phyloP scores from a whole-genome alignment of 768 basidiomycete species.

The Suillus fuscotomentosus region DNA sequence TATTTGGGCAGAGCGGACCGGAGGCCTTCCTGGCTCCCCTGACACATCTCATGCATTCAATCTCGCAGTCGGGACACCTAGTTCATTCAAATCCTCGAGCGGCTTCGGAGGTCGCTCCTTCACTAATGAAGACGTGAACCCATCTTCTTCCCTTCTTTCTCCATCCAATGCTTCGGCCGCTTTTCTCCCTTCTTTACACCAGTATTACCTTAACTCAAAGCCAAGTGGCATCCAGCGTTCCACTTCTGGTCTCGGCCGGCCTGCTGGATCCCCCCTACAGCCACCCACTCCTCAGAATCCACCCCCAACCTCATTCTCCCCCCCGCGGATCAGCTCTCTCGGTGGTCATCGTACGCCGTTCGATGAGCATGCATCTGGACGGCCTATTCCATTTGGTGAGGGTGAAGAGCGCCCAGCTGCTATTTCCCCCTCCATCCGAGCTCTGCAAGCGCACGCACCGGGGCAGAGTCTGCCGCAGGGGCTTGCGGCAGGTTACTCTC shows the following conservation, averaged over 20 bases:
- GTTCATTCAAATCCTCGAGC: conserved; percentile 49
- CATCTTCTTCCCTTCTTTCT: conserved; percentile 38
- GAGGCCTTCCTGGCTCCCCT: conserved; percentile 37
- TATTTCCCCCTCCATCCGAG: conserved; percentile 71
- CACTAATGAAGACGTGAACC: conserved; percentile 13
- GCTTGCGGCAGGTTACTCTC: conserved; percentile 85
- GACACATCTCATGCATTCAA: conserved; percentile 27
- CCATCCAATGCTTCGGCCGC: conserved; percentile 83
- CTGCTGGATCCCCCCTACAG: conserved; percentile 8
- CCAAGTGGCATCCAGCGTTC: conserved; percentile 27
- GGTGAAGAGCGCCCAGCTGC: conserved; percentile 30
- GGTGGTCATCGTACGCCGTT: conserved; percentile 3
- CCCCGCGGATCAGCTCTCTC: conserved; percentile 19
- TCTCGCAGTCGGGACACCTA: conserved; percentile 42
- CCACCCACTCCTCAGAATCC: conserved; percentile 4
- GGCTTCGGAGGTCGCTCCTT: conserved; percentile 29
- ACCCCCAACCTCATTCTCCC: conserved; percentile 19
- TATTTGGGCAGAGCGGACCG: conserved; percentile 70
- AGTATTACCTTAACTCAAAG: conserved; percentile 60
- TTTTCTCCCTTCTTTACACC: conserved; percentile 72
- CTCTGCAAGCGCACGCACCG: conserved; percentile 83
- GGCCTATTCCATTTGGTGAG: conserved; percentile 28
- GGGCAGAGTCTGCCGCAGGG: conserved; percentile 92
- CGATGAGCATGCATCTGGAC: conserved; percentile 12
- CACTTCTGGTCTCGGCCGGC: conserved; percentile 13